Conservation (phyloP, 2,329 filamentous ascomycete genomes). For the Didymella segeticola region DNA sequence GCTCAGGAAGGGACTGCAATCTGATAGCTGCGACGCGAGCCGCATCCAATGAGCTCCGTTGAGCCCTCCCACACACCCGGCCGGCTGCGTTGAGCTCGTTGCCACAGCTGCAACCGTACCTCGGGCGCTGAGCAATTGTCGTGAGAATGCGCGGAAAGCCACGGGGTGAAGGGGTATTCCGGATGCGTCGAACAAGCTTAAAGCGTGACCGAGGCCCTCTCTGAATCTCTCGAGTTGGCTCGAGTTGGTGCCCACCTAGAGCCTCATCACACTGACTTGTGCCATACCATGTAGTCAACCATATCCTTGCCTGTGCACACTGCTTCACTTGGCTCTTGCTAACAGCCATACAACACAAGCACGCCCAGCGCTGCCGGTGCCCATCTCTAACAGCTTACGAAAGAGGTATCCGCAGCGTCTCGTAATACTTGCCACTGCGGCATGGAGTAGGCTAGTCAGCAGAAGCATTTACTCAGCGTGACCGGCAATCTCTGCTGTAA, state of each 20-base stretch:
- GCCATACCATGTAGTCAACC: conserved; percentile 11
- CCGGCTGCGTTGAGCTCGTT: conserved; percentile 34
- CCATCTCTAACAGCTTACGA: conserved; percentile 34
- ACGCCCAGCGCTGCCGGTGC: conserved; percentile 23
- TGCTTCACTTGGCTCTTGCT: conserved; percentile 25
- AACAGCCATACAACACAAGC: conserved; percentile 22
- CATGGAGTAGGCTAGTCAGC: conserved; percentile 16
- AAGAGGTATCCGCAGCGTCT: conserved; percentile 30
- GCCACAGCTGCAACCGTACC: conserved; percentile 33
- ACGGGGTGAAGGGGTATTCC: conserved; percentile 24
- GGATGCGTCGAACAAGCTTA: conserved; percentile 21
- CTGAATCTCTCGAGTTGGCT: no score
- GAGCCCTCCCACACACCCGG: conserved; percentile 41
- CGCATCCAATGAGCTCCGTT: conserved; percentile 38
- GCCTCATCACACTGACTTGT: conserved; percentile 17
- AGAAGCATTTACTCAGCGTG: conserved; percentile 28
- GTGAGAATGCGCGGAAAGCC: conserved; percentile 33
- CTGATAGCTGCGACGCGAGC: conserved; percentile 38
- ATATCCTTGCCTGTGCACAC: conserved; percentile 30
- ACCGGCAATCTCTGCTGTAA: conserved; percentile 18
- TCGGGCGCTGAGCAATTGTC: conserved; percentile 32
- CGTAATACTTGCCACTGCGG: conserved; percentile 29
- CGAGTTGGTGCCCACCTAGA: conserved; percentile 10
- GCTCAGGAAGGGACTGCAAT: conserved; percentile 23
- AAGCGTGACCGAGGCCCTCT: conserved; percentile 22